Evolutionary conservation across 306 rosid genomes (phyloP).

Genomic region (Casuarina equisetifolia): DNA sequence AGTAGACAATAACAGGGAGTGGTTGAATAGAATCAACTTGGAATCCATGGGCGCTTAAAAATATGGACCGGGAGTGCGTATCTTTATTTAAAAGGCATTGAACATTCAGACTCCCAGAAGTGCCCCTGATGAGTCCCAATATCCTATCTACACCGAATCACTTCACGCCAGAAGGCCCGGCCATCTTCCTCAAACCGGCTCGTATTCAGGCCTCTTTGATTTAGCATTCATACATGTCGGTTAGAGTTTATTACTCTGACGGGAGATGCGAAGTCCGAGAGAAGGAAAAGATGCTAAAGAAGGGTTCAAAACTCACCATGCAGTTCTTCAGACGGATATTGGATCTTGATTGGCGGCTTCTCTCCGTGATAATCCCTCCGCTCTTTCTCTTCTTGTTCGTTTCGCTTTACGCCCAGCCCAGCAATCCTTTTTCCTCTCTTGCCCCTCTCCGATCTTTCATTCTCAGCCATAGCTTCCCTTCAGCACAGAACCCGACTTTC

Average conservation of each 20-base stretch:
- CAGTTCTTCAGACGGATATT: conserved; percentile 33
- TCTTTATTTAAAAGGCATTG: conserved; percentile 1
- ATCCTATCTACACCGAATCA: background rate
- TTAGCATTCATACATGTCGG: background rate
- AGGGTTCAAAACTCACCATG: conserved; percentile 25
- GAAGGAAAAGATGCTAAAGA: conserved; percentile 24
- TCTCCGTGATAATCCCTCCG: conserved; percentile 46
- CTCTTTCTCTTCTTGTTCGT: conserved; percentile 48
- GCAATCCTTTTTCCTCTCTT: conserved; percentile 31
- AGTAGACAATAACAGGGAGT: too few species aligned
- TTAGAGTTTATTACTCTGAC: background rate
- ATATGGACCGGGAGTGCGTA: background rate
- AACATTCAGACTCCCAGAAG: background rate
- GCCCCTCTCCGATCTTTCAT: conserved; percentile 42
- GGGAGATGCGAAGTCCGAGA: background rate
- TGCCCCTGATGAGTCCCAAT: background rate
- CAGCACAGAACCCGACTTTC: background rate
- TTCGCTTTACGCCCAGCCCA: conserved; percentile 35
- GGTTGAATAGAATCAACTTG: too few species aligned
- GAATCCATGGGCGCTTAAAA: too few species aligned
- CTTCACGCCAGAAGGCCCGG: conserved; percentile 6
- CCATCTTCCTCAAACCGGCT: conserved; percentile 3
- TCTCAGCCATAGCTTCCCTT: conserved; percentile 25
- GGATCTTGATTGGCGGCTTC: conserved; percentile 51
- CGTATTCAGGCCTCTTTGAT: background rate